Conservation (phyloP, 2,329 filamentous ascomycete species). For the Colletotrichum tofieldiae region DNA sequence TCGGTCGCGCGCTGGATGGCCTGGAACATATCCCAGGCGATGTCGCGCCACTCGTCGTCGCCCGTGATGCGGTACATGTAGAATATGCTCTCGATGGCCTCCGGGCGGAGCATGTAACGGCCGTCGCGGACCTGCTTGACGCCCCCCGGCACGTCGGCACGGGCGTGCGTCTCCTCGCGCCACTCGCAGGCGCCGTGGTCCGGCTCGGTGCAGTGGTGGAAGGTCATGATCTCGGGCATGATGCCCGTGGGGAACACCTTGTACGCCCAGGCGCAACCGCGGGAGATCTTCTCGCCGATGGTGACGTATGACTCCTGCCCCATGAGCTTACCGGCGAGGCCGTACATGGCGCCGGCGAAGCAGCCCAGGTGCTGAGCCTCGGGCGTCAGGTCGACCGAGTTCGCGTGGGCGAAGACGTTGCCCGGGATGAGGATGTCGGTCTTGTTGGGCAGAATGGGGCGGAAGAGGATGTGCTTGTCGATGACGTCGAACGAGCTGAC, state of each 20-base stretch:
- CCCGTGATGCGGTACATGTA: conserved; percentile 68
- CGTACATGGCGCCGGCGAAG: conserved; percentile 77
- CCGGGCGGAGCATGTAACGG: conserved; percentile 62
- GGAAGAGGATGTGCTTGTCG: conserved; percentile 76
- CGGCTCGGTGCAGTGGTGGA: conserved; percentile 54
- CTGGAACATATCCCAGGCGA: conserved; percentile 66
- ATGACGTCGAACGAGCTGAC: conserved; percentile 73
- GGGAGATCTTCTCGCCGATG: conserved; percentile 63
- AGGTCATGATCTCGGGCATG: conserved; percentile 66
- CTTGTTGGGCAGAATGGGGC: conserved; percentile 74
- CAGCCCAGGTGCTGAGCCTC: conserved; percentile 73
- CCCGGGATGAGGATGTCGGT: conserved; percentile 74
- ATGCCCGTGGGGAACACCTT: conserved; percentile 64
- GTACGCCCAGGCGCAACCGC: conserved; percentile 71
- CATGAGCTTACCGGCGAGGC: conserved; percentile 73
- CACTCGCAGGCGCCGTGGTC: conserved; percentile 55
- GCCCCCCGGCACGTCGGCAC: conserved; percentile 63
- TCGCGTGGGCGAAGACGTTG: conserved; percentile 51
- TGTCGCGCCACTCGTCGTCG: conserved; percentile 59
- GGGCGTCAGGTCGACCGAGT: conserved; percentile 51
- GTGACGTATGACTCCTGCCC: conserved; percentile 62
- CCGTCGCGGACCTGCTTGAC: conserved; percentile 69
- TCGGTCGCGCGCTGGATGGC: conserved; percentile 59
- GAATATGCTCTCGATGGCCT: conserved; percentile 69
- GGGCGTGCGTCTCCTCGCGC: conserved; percentile 47